Base-by-base conservation (phyloP, 2,329 filamentous ascomycete genomes). In the Neurospora sp. region DNA sequence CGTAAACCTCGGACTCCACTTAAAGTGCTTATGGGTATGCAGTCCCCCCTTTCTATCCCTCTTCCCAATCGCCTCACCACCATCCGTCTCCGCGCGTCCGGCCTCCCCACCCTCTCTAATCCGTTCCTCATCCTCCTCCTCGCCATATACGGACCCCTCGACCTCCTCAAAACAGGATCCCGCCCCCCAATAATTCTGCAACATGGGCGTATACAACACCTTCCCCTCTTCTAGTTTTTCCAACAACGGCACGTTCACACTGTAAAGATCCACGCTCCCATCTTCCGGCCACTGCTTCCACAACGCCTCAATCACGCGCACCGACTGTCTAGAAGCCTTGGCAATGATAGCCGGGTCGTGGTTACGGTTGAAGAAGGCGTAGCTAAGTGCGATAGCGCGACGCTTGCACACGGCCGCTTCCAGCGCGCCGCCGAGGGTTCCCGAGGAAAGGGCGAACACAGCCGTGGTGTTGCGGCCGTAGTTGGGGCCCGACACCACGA, bases 161-260 rank as follows among this genome's bases (percentile, higher is more conserved):
- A 95, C 85, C 78, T 93, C 93, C 75, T 93, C 86, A 80, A 97
- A 98, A 77, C 93, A 97, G 70, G 91, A 92, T 3, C 91, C 92
- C n/a, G 86, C 85, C 23, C 84, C 84, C 96, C 96, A 99, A 77
- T 91, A 90, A 79, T 98, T 99, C 81, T 97, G 93, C 76, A 98
- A 82, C 86, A 97, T 91, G 72, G 88, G 83, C 2, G 96, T 95
- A 82, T 90, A 97, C n/a, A 96, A 76, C 4, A 94, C 89, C 81
- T 92, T 93, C 69, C 86, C 85, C 19, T 82, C 78, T 74, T 90
- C 90, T 0, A 97, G 88, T 7, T 89, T 90, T 71, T 92, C 90
- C 15, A 96, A 85, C 11, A 98, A 83, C 23, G 96, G 95, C 9
- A 98, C 91, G 77, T 98, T 98, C 75, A 98, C 89, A 67, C 87